Evolutionary conservation across 768 basidiomycete species (phyloP).

Genomic region (Butyriboletus loyo): DNA sequence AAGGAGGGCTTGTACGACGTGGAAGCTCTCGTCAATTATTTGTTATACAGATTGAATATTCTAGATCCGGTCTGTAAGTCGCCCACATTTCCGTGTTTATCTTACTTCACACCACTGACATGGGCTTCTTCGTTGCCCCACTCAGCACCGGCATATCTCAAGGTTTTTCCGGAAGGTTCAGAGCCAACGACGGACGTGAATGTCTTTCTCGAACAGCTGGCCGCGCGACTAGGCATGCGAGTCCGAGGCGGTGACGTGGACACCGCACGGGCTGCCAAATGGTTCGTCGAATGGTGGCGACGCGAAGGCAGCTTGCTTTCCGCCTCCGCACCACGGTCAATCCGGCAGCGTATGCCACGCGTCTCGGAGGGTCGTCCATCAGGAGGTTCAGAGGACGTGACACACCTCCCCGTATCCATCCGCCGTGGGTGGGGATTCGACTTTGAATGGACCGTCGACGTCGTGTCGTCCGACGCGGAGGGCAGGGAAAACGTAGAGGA

Average conservation of each 20-base stretch:
- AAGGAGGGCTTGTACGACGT: slow-evolving; percentile 89
- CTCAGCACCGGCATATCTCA: slow-evolving; percentile 69
- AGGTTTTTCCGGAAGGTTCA: slow-evolving; percentile 52
- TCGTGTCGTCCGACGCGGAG: not conserved
- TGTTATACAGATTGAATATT: slow-evolving; percentile 80
- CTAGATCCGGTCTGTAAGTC: slow-evolving; percentile 68
- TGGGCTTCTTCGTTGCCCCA: not conserved
- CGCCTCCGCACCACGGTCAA: slow-evolving; percentile 38
- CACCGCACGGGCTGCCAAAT: slow-evolving; percentile 65
- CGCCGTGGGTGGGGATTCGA: slow-evolving; percentile 84
- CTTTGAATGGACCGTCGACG: slow-evolving; percentile 59
- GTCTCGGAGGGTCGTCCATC: not conserved
- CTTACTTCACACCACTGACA: not conserved
- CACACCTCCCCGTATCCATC: slow-evolving; percentile 1
- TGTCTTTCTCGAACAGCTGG: slow-evolving; percentile 68
- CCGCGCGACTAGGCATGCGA: slow-evolving; percentile 77
- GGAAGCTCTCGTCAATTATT: slow-evolving; percentile 81
- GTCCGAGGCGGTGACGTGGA: slow-evolving; percentile 73
- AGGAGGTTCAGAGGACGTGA: not conserved
- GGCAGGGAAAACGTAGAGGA: slow-evolving; percentile 42
- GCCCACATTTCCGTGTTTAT: not conserved
- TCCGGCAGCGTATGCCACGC: not conserved
- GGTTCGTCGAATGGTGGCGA: slow-evolving; percentile 89
- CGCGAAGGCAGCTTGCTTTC: slow-evolving; percentile 61
- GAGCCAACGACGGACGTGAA: slow-evolving; percentile 59